Evolutionary conservation across 2,329 filamentous ascomycete species (phyloP).

Genomic region (Neoscytalidium dimidiatum): DNA sequence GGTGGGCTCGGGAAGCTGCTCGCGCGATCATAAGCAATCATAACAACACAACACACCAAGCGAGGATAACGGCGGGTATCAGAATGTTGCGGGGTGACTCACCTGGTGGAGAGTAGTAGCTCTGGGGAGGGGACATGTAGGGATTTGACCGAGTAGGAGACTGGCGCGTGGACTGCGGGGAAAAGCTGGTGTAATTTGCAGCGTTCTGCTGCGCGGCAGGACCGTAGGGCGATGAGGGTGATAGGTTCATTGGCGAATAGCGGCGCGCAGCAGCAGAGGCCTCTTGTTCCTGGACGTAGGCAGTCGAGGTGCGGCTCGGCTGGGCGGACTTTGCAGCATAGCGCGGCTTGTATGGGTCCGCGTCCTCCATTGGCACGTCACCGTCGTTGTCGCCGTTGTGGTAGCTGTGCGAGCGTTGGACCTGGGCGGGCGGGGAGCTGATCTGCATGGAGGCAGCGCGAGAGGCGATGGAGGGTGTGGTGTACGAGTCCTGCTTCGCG

Average conservation of each 20-base stretch:
- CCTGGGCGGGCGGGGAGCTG: constrained; percentile 34
- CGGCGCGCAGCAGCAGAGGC: constrained; percentile 77
- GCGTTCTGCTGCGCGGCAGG: constrained; percentile 58
- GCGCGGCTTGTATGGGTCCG: constrained; percentile 83
- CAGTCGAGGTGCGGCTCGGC: constrained; percentile 73
- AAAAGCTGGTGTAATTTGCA: constrained; percentile 42
- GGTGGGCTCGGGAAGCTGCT: constrained; percentile 51
- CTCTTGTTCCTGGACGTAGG: constrained; percentile 72
- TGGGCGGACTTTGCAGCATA: constrained; percentile 75
- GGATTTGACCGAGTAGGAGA: constrained; percentile 73
- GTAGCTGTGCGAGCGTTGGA: constrained; percentile 37
- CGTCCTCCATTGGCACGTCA: constrained; percentile 75
- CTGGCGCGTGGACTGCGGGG: constrained; percentile 62
- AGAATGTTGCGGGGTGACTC: constrained; percentile 29
- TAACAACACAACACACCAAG: constrained; percentile 27
- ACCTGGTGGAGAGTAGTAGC: constrained; percentile 62
- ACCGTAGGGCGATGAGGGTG: constrained; percentile 77
- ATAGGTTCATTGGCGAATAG: constrained; percentile 96
- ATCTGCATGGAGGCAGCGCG: constrained; percentile 40
- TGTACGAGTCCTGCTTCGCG: constrained; percentile 38
- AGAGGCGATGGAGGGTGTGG: constrained; percentile 35
- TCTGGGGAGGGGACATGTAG: constrained; percentile 59
- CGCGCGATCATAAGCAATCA: constrained; percentile 10
- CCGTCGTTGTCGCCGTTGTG: constrained; percentile 43
- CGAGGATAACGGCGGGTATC: constrained; percentile 19